Evolutionary conservation across 805 yeast species (phyloP).

Genomic region (Spathaspora passalidarum): DNA sequence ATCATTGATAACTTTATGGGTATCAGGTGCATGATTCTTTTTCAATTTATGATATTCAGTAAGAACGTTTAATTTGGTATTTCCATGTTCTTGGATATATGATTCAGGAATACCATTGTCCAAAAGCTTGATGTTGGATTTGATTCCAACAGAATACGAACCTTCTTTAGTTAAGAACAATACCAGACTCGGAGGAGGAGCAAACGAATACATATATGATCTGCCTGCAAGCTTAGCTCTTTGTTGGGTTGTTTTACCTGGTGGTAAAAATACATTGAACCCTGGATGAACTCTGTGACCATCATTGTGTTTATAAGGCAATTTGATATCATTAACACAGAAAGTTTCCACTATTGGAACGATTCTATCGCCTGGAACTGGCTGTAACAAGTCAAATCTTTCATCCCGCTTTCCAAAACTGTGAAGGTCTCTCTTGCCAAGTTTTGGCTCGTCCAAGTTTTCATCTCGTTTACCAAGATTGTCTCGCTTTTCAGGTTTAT

Average conservation of each 20-base stretch:
- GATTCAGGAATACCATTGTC: conserved; percentile 22
- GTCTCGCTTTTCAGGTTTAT: not conserved
- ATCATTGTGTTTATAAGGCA: conserved; percentile 14
- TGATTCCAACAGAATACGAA: conserved; percentile 23
- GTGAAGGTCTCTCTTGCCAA: too few relatives aligned
- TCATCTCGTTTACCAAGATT: not conserved
- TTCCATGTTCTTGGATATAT: conserved; percentile 10
- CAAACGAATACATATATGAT: conserved; percentile 41
- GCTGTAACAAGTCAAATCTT: not conserved
- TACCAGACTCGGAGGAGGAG: conserved; percentile 33
- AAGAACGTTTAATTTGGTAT: conserved; percentile 14
- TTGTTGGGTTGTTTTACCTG: conserved; percentile 27
- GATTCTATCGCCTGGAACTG: not conserved
- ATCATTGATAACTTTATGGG: conserved; percentile 21
- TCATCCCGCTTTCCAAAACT: not conserved
- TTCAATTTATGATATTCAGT: conserved; percentile 21
- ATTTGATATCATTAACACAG: conserved; percentile 17
- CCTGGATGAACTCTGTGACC: conserved; percentile 29
- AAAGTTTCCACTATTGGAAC: conserved; percentile 5
- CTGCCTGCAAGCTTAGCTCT: conserved; percentile 29
- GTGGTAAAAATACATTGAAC: conserved; percentile 33
- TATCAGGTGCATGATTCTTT: conserved; percentile 15
- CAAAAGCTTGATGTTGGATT: conserved; percentile 14
- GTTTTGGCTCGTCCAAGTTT: too few relatives aligned
- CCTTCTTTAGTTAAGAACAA: conserved; percentile 39